Conservation (phyloP, 2,329 filamentous ascomycete genomes). For the Decorospora gaudefroyi region DNA sequence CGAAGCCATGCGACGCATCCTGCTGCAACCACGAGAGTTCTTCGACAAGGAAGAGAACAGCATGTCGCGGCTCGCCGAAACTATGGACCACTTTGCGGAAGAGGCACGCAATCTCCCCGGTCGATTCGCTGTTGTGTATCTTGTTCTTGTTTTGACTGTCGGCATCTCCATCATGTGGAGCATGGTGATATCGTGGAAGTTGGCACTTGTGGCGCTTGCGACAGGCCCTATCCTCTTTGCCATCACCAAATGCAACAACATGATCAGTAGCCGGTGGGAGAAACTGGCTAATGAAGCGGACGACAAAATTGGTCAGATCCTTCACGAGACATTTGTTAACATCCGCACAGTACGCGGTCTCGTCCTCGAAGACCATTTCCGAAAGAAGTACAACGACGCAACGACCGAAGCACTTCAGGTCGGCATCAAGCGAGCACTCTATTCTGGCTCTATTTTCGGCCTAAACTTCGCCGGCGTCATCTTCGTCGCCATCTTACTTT, state of each 20-base stretch:
- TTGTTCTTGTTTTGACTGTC: constrained; percentile 70
- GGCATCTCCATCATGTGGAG: constrained; percentile 74
- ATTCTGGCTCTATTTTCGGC: constrained; percentile 73
- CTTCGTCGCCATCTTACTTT: constrained; percentile 76
- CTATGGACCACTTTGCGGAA: constrained; percentile 79
- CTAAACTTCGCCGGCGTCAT: constrained; percentile 73
- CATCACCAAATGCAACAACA: constrained; percentile 68
- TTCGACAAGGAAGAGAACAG: constrained; percentile 73
- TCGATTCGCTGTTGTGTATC: constrained; percentile 71
- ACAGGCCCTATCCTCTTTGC: constrained; percentile 69
- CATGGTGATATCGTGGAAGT: constrained; percentile 73
- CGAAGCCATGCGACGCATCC: constrained; percentile 68
- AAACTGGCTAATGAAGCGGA: constrained; percentile 65
- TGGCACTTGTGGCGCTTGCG: constrained; percentile 75
- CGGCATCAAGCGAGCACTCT: constrained; percentile 68
- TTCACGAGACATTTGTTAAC: constrained; percentile 76
- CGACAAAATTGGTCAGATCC: constrained; percentile 63
- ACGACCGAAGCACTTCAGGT: constrained; percentile 59
- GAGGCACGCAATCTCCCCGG: constrained; percentile 84
- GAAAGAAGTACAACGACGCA: constrained; percentile 62
- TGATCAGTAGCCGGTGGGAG: constrained; percentile 74
- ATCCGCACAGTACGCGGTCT: constrained; percentile 78
- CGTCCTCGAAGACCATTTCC: constrained; percentile 73
- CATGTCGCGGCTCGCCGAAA: constrained; percentile 66
- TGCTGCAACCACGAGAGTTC: constrained; percentile 78